A percentile compares a stretch with the other conserved stretches of the same genome.
These are phyloP conservation scores for Lenzites betulinus DNA, from an alignment of 768 basidiomycete species.

Conservation along the genomic window DNA sequence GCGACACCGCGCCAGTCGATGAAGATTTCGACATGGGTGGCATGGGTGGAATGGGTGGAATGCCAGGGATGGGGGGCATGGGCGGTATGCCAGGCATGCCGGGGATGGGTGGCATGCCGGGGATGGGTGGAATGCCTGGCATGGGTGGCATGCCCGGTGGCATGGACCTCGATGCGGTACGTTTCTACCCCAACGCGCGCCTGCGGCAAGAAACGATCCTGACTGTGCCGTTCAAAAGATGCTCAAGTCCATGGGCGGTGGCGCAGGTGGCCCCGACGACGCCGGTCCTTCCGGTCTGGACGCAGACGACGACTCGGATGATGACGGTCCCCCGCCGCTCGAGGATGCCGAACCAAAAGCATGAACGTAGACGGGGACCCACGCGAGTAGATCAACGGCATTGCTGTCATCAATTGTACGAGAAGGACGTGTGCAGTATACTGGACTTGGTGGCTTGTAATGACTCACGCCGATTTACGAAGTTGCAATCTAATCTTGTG, in stretches of 20 bases:
- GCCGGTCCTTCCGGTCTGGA: slow-evolving; percentile 26
- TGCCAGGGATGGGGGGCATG: slow-evolving; percentile 37
- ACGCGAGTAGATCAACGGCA: slow-evolving; percentile 8
- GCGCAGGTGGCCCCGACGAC: slow-evolving; percentile 25
- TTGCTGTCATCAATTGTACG: slow-evolving; percentile 3
- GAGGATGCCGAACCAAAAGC: slow-evolving; percentile 61
- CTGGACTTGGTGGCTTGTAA: slow-evolving; percentile 15
- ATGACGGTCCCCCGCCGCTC: slow-evolving; percentile 79
- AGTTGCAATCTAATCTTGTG: slow-evolving; percentile 20
- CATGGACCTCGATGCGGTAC: slow-evolving; percentile 72
- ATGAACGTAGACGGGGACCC: slow-evolving; percentile 25
- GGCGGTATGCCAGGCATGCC: slow-evolving; percentile 45
- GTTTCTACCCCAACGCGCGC: not conserved
- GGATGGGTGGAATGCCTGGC: slow-evolving; percentile 46
- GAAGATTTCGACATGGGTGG: slow-evolving; percentile 46
- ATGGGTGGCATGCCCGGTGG: slow-evolving; percentile 58
- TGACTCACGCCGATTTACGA: slow-evolving; percentile 15
- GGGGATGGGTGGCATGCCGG: slow-evolving; percentile 35
- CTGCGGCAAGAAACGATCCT: not conserved
- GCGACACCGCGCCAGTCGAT: slow-evolving; percentile 42
- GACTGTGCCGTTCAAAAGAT: slow-evolving; percentile 33
- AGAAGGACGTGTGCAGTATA: slow-evolving; percentile 21
- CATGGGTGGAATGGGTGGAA: slow-evolving; percentile 43
- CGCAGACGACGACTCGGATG: slow-evolving; percentile 48
- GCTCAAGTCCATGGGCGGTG: slow-evolving; percentile 41